Base-by-base conservation (phyloP, 148 eudicot species). In the Chenopodium suecicum region DNA sequence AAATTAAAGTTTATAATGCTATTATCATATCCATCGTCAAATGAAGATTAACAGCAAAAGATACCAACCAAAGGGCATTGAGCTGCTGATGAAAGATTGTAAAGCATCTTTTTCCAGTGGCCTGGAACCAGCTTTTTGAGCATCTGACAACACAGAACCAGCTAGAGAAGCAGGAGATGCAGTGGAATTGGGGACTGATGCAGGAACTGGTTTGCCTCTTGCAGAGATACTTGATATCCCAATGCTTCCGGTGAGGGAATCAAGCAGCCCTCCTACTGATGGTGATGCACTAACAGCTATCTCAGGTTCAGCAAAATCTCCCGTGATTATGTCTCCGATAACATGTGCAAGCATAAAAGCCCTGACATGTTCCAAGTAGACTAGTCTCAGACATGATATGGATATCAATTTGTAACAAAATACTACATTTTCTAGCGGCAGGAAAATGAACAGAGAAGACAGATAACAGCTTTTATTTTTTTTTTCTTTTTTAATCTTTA, bases 61-160 rank as follows among this genome's bases (percentile, higher is more conserved):
- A 80, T 86, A 91, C 98, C 87, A 78, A 97, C 99, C 98, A 87
- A 97, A 97, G 79, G 98, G 99, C 98, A 97, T 97, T 60, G 99
- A 89, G 85, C 91, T 90, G 81, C 89, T 90, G 74, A 97, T 87
- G 82, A 92, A 97, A 81, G 85, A 89, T 70, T 92, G 95, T 84
- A 97, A 90, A 74, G 87, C 89, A 85, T 97, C 99, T 82, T 89
- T 97, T 81, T 94, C 99, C 56, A 91, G 81, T 76, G 87, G 83
- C 89, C 93, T 89, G 20, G 91, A 89, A 77, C 98, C 98, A 87
- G 89, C 83, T 85, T 87, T 95, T 75, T 94, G 95, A 88, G 88
- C 87, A 89, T 97, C 98, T 60, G 94, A 87, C 70, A 84, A 73
- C 69, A 44, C 79, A 52, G 92, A 83, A 78, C 97, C 97, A 83